Base-by-base conservation (phyloP, 164 flowering plant species). In the Berberis thunbergii region DNA sequence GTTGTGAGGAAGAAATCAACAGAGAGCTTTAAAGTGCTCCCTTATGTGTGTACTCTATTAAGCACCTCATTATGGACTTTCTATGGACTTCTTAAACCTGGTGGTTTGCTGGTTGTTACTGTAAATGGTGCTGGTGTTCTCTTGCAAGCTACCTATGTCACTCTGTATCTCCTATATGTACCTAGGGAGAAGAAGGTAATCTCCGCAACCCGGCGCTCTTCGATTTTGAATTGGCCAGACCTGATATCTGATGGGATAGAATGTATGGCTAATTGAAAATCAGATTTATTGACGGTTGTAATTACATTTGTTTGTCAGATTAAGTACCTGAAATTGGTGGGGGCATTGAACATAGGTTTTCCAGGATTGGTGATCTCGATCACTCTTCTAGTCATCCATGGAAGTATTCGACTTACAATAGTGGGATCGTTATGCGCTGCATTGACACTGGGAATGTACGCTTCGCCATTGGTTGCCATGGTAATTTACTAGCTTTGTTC, bases 21-120 rank as follows among this genome's bases (percentile, higher is more conserved):
- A 6, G 89, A 81, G 78, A 61, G 78, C 52, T 91, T 78, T 79
- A 81, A 79, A 67, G 86, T 78, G 7, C 41, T 71, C 45, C 93
- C 95, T 11, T 91, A 88, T 54, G 75, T 88, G 45, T 72, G 78
- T 0, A 84, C 95, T 0, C 68, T 91, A 2, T 64, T 91, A 41
- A 79, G 91, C 76, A 79, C 90, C 12, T 73, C 82, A 45, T 46
- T 91, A 54, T 86, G 97, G 97, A 72, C 80, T 8, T 91, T 78
- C 67, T 91, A 90, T 70, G 97, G 93, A 41, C 43, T 86, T 46
- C 78, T 90, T 13, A 87, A 88, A 72, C 89, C 97, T 0, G 88
- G 75, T 1, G 93, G 85, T 45, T 61, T 81, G 2, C 84, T 86
- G 3, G 61, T 91, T 10, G 63, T 63, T 58, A 83, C 97, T 0